Percentiles rank a stretch among this genome's conserved stretches.
Conservation (phyloP, 768 basidiomycete genomes). For the Neoboletus subvelutipes region DNA sequence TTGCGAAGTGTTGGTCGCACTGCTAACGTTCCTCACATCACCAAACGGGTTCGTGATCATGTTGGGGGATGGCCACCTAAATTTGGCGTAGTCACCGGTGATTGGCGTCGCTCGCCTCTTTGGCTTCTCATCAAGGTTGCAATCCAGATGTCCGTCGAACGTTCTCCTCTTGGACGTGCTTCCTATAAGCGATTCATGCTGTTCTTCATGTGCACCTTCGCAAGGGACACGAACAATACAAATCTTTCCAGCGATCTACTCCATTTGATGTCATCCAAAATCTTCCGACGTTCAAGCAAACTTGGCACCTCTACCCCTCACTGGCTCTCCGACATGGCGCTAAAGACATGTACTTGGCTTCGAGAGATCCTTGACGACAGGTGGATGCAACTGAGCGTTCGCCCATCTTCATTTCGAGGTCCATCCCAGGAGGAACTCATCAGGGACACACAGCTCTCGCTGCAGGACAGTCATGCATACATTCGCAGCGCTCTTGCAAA, state of each 20-base stretch:
- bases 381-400: neutral
- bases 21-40: slow-evolving; percentile 14
- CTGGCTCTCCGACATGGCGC: too few species aligned
- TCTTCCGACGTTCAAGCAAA: too few species aligned
- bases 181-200: slow-evolving; percentile 50
- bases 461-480: neutral
- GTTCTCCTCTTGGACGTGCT: slow-evolving; percentile 4
- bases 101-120: slow-evolving; percentile 17
- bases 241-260: too few species aligned
- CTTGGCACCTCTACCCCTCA: too few species aligned
- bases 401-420: neutral
- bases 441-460: neutral
- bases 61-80: too few species aligned
- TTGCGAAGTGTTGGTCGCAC: slow-evolving; percentile 13
- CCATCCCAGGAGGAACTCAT: neutral
- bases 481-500: neutral
- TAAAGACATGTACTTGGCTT: too few species aligned
- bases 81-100: too few species aligned
- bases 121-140: slow-evolving; percentile 34
- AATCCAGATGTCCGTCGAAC: slow-evolving; percentile 22
- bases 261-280: too few species aligned
- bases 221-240: too few species aligned
- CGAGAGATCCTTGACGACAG: neutral
- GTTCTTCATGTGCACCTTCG: slow-evolving; percentile 30
- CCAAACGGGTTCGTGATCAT: too few species aligned